Evolutionary conservation across 2,329 filamentous ascomycete genomes (phyloP).

Genomic region (Pseudogymnoascus sp.): DNA sequence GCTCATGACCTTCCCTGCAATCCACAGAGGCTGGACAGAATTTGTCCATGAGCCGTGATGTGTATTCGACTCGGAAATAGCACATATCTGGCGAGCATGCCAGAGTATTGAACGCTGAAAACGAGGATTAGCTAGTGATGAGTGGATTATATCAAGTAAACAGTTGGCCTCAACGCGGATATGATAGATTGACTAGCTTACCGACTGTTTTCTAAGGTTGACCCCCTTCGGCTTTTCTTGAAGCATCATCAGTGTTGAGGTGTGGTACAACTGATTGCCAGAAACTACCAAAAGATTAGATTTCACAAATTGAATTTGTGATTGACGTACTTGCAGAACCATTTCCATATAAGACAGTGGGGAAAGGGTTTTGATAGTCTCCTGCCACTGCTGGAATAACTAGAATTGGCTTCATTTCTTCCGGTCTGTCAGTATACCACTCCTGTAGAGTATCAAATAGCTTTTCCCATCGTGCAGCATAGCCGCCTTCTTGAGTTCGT

Average conservation of each 20-base stretch:
- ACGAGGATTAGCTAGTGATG: not conserved
- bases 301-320: not conserved
- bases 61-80: constrained; percentile 48
- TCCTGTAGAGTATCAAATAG: constrained; percentile 35
- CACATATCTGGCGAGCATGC: constrained; percentile 49
- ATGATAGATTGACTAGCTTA: constrained; percentile 11
- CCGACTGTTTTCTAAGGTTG: constrained; percentile 21
- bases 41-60: constrained; percentile 51
- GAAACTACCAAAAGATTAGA: constrained; percentile 21
- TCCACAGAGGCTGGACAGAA: constrained; percentile 50
- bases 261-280: constrained; percentile 31
- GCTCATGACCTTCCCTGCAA: constrained; percentile 47
- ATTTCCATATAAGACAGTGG: constrained; percentile 17
- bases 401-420: constrained; percentile 32
- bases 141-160: not conserved
- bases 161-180: not conserved
- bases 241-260: constrained; percentile 26
- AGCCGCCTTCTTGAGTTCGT: constrained; percentile 18
- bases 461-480: constrained; percentile 31
- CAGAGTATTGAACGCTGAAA: constrained; percentile 36
- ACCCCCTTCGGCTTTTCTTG: constrained; percentile 27
- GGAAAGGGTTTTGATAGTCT: constrained; percentile 22
- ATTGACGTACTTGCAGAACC: constrained; percentile 5
- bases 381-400: constrained; percentile 27
- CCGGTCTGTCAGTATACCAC: constrained; percentile 34